A percentile compares a stretch with the other conserved stretches of the same genome.
Evolutionary conservation across 225 moss, liverwort and hornwort genomes (phyloP).

Genomic region (Marchantia polymorpha): DNA sequence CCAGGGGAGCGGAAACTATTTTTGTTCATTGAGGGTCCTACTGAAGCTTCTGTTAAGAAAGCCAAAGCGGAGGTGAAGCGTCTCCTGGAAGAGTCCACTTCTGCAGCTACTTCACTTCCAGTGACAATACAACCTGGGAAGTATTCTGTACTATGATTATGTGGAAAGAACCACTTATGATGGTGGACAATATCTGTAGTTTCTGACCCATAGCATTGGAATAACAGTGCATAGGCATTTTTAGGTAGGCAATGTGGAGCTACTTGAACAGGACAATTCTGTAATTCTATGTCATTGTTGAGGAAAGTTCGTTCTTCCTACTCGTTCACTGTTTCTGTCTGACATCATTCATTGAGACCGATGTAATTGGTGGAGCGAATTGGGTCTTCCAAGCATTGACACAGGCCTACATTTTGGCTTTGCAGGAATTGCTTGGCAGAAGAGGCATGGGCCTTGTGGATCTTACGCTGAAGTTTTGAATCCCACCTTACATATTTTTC

Average conservation of each 20-base stretch:
- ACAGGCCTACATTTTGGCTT: slow-evolving; percentile 62
- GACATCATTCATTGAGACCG: slow-evolving; percentile 32
- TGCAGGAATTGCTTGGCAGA: slow-evolving; percentile 64
- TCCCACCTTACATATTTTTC: slow-evolving; percentile 42
- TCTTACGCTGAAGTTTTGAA: slow-evolving; percentile 50
- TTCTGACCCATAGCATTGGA: slow-evolving; percentile 31
- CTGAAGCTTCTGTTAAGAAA: slow-evolving; percentile 96
- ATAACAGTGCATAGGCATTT: slow-evolving; percentile 34
- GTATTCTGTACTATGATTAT: slow-evolving; percentile 86
- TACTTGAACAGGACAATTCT: slow-evolving; percentile 25
- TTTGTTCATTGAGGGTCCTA: slow-evolving; percentile 95
- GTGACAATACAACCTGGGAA: slow-evolving; percentile 98
- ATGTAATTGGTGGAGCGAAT: slow-evolving; percentile 43
- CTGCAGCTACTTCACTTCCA: slow-evolving; percentile 89
- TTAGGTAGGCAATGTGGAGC: slow-evolving; percentile 26
- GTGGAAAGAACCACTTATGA: slow-evolving; percentile 29
- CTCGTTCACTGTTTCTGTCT: slow-evolving; percentile 29
- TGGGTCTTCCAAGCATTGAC: slow-evolving; percentile 55
- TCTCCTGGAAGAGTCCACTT: slow-evolving; percentile 97
- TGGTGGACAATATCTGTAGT: slow-evolving; percentile 34
- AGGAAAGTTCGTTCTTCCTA: slow-evolving; percentile 27
- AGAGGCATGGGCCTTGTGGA: slow-evolving; percentile 50
- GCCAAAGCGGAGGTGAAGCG: slow-evolving; percentile 99
- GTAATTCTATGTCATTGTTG: slow-evolving; percentile 14
- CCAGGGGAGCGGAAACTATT: slow-evolving; percentile 96